A percentile compares a stretch with the other conserved stretches of the same genome.
These are phyloP conservation scores for Microcera coccophila DNA, from an alignment of 2,329 filamentous ascomycete genomes.

Conservation along the genomic window DNA sequence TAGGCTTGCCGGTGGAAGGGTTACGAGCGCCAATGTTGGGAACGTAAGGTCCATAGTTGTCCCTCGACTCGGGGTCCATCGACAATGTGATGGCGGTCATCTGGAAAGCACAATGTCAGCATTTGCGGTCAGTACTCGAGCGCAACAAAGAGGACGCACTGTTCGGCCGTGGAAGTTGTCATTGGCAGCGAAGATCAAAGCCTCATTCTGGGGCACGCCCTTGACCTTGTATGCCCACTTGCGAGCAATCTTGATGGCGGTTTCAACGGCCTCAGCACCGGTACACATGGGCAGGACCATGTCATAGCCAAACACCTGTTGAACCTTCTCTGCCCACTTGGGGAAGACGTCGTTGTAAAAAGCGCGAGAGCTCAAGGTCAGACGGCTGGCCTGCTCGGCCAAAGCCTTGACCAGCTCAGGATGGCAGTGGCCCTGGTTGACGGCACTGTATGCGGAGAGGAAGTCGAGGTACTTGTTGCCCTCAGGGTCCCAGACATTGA, in stretches of 20 bases:
- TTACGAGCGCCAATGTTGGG: slow-evolving; percentile 76
- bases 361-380: slow-evolving; percentile 89
- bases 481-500: slow-evolving; percentile 95
- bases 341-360: slow-evolving; percentile 99
- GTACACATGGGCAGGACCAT: slow-evolving; percentile 99
- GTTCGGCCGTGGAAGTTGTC: slow-evolving; percentile 98
- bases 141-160: slow-evolving; percentile 48
- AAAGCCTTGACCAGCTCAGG: slow-evolving; percentile 90
- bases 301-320: slow-evolving; percentile 85
- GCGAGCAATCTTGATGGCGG: slow-evolving; percentile 88
- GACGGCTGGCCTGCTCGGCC: slow-evolving; percentile 78
- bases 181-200: slow-evolving; percentile 74
- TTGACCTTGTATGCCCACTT: slow-evolving; percentile 99
- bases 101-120: slow-evolving; percentile 37
- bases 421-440: slow-evolving; percentile 98
- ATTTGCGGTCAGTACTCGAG: neutral
- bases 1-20: slow-evolving; percentile 69
- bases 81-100: slow-evolving; percentile 96
- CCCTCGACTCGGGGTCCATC: slow-evolving; percentile 88
- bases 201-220: slow-evolving; percentile 78
- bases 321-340: slow-evolving; percentile 89
- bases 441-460: slow-evolving; percentile 93
- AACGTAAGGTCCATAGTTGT: slow-evolving; percentile 95
- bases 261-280: slow-evolving; percentile 93
- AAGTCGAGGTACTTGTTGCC: slow-evolving; percentile 95